Base-by-base conservation (phyloP, 1,284 basidiomycete species). In the Amylostereum chailletii region DNA sequence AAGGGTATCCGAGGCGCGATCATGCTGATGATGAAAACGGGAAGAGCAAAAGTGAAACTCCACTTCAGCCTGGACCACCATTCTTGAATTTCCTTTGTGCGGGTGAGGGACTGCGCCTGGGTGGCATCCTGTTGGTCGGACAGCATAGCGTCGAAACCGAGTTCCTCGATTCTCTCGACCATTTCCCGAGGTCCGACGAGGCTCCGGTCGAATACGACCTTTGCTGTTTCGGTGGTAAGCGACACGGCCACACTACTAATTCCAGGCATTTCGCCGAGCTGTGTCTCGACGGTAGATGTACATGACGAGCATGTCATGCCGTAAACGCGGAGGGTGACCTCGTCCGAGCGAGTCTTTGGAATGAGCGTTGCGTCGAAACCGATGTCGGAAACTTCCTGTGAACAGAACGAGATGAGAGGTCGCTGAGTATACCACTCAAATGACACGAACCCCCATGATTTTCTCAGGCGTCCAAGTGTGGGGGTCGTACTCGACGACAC, bases 11-110 rank as follows among this genome's bases (percentile, higher is more conserved):
- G 87, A n/a, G 81, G 80, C 44, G 85, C 76, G 38, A 96, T 65
- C 95, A 99, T 99, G 53, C 80, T 79, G 53, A 99, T 70, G 63
- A 97, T 78, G 67, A 98, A 97, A 49, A 96, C 93, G 27, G 96
- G 96, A 0, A 96, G 57, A 42, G 92, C 92, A 62, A 99, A 97
- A 9, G 71, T 64, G 37, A 88, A 62, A 57, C 86, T 83, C 70
- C 81, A 81, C 46, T 83, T 64, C 69, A 98, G 88, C 19, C 92
- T 85, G n/a, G 67, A 67, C 32, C 83, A 75, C 96, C 96, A 99
- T 60, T 91, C 83, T 47, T 85, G 76, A 32, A 96, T 87, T 66
- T 99, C 96, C 65, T 90, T 94, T 46, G 90, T 87, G 36, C 94
- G 87, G 4, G 87, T 87, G 47, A 99, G 81, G 0, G 93, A 96